These are phyloP conservation scores for Phylloporus scabripes DNA, from an alignment of 768 basidiomycete species.

Conservation along the genomic window DNA sequence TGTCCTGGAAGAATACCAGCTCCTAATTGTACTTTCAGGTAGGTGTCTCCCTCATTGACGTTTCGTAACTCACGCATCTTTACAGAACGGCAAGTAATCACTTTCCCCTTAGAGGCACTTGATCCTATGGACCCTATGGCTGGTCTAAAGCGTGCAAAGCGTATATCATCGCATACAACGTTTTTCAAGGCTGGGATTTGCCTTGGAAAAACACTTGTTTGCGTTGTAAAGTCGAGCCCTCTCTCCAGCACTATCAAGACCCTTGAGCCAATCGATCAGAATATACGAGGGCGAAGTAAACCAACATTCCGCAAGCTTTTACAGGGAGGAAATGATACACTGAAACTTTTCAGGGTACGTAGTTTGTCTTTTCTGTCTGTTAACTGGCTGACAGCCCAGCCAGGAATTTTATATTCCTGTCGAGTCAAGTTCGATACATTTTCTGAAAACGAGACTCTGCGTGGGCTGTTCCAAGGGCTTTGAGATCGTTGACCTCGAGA, in stretches of 20 bases:
- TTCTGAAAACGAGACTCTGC: constrained; percentile 94
- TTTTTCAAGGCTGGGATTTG: constrained; percentile 98
- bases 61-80: not conserved
- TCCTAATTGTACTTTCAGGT: constrained; percentile 99
- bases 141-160: constrained; percentile 88
- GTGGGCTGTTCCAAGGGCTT: constrained; percentile 97
- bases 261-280: constrained; percentile 93
- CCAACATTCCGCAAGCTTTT: constrained; percentile 93
- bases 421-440: constrained; percentile 94
- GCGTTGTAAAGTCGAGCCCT: constrained; percentile 93
- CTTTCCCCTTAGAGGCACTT: constrained; percentile 90
- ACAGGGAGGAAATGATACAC: constrained; percentile 91
- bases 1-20: constrained; percentile 91
- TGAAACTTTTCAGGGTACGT: constrained; percentile 82
- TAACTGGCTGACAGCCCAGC: not conserved
- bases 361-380: not conserved
- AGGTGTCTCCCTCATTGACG: constrained; percentile 13
- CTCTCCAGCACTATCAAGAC: constrained; percentile 97
- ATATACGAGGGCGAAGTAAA: constrained; percentile 67
- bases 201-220: constrained; percentile 85
- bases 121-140: constrained; percentile 87
- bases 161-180: constrained; percentile 91
- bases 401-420: constrained; percentile 99
- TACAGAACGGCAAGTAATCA: constrained; percentile 89
- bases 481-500: constrained; percentile 97